phyloP scores from a whole-genome alignment of 208 protist genomes.

The Trypanosoma conorhini region DNA sequence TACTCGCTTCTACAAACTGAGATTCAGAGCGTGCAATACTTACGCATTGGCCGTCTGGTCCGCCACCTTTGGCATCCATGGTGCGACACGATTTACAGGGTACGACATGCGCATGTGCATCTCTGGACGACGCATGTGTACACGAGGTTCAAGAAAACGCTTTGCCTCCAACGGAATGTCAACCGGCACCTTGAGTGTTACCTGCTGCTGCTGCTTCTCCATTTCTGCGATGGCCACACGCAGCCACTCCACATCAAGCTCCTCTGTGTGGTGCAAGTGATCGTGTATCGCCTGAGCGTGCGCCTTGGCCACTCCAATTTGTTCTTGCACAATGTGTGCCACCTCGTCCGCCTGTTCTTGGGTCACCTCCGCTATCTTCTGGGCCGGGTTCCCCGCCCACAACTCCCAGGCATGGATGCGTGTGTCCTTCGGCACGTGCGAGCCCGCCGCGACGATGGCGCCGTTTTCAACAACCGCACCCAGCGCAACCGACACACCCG shows the following conservation, averaged over 20 bases:
- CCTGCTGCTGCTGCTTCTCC: slow-evolving; percentile 83
- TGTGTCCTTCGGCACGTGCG: slow-evolving; percentile 81
- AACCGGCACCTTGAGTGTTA: slow-evolving; percentile 69
- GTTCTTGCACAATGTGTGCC: slow-evolving; percentile 68
- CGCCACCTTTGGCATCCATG: slow-evolving; percentile 85
- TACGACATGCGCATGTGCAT: slow-evolving; percentile 91
- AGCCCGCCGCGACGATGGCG: slow-evolving; percentile 84
- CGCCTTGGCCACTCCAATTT: slow-evolving; percentile 47
- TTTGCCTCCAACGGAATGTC: slow-evolving; percentile 87
- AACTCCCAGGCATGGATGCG: slow-evolving; percentile 86
- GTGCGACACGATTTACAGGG: slow-evolving; percentile 83
- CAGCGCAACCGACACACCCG: slow-evolving; percentile 73
- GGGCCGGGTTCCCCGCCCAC: slow-evolving; percentile 89
- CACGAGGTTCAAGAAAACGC: slow-evolving; percentile 82
- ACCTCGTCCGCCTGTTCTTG: slow-evolving; percentile 66
- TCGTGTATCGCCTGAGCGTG: slow-evolving; percentile 74
- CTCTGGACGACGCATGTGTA: slow-evolving; percentile 85
- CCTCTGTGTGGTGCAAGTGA: slow-evolving; percentile 65
- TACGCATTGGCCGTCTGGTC: slow-evolving; percentile 83
- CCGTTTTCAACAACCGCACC: slow-evolving; percentile 85
- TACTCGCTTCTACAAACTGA: not conserved
- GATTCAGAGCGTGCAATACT: not conserved
- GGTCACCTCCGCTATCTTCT: slow-evolving; percentile 85
- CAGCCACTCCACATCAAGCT: slow-evolving; percentile 74
- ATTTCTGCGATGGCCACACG: slow-evolving; percentile 55